Conservation (phyloP, 176 grass and related monocot genomes). For the Juncus effusus region DNA sequence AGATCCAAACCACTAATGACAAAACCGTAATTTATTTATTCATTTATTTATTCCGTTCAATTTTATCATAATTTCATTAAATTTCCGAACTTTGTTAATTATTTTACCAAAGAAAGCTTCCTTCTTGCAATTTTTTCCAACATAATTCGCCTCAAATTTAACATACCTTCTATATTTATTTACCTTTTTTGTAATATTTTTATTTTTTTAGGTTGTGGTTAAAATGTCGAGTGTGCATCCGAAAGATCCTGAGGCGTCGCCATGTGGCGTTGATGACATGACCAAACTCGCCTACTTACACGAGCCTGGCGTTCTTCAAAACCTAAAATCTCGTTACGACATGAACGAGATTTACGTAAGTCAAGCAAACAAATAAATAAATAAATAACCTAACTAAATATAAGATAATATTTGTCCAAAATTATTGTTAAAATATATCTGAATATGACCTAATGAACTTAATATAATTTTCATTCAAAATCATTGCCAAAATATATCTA, state of each 20-base stretch:
- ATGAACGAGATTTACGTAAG: constrained; percentile 99
- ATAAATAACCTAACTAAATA: too few species aligned
- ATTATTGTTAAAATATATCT: too few species aligned
- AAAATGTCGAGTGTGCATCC: constrained; percentile 52
- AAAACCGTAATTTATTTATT: constrained; percentile 27
- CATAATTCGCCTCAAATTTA: not conserved
- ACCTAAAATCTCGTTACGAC: constrained; percentile 80
- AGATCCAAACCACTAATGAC: constrained; percentile 24
- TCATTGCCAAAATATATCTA: too few species aligned
- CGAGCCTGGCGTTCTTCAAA: constrained; percentile 90
- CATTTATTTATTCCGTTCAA: constrained; percentile 16
- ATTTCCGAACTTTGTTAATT: constrained; percentile 1
- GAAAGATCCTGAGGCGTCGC: constrained; percentile 77
- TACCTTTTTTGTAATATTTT: not conserved
- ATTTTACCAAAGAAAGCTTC: not conserved
- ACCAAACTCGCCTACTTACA: constrained; percentile 95
- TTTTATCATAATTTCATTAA: not conserved
- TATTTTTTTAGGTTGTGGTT: constrained; percentile 45
- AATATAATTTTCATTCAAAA: too few species aligned
- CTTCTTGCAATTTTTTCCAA: not conserved
- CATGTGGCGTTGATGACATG: constrained; percentile 98
- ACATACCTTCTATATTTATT: not conserved
- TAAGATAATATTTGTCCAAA: too few species aligned
- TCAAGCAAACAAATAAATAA: not conserved
- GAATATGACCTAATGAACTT: too few species aligned